phyloP scores from a whole-genome alignment of 768 basidiomycete genomes.

The Lactarius hengduanensis region DNA sequence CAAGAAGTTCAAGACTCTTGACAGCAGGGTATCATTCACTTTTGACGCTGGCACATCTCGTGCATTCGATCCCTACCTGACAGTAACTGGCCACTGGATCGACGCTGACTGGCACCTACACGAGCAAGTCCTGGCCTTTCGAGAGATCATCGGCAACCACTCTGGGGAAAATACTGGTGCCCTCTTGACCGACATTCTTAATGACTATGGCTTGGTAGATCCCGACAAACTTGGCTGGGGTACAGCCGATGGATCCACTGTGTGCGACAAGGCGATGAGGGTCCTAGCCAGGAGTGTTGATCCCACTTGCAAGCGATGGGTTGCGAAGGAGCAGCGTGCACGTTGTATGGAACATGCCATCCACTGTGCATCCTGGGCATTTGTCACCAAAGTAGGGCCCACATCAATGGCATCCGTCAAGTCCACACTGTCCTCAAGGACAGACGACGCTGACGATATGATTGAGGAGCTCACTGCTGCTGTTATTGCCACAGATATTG shows the following conservation, averaged over 20 bases:
- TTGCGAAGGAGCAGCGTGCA: not conserved
- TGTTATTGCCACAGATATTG: too few species aligned
- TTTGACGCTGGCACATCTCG: not conserved
- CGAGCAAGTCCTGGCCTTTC: not conserved
- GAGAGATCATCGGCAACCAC: not conserved
- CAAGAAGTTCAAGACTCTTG: not conserved
- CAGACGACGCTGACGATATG: too few species aligned
- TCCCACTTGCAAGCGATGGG: too few species aligned
- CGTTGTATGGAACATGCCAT: slow-evolving; percentile 3
- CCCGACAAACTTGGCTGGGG: not conserved
- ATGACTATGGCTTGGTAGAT: slow-evolving; percentile 1
- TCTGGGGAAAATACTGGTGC: not conserved
- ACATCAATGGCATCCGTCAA: too few species aligned
- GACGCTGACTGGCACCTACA: not conserved
- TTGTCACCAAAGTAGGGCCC: too few species aligned
- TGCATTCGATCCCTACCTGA: slow-evolving; percentile 1
- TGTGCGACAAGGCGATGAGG: too few species aligned
- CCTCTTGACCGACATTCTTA: not conserved
- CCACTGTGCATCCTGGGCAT: too few species aligned
- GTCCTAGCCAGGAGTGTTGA: too few species aligned
- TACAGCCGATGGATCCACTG: not conserved
- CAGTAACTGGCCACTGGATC: not conserved
- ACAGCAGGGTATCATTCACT: not conserved
- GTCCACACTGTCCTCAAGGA: too few species aligned
- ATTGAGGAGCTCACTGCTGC: too few species aligned